These are phyloP conservation scores for Grifola frondosa DNA, from an alignment of 1,284 basidiomycete genomes.

Conservation along the genomic window DNA sequence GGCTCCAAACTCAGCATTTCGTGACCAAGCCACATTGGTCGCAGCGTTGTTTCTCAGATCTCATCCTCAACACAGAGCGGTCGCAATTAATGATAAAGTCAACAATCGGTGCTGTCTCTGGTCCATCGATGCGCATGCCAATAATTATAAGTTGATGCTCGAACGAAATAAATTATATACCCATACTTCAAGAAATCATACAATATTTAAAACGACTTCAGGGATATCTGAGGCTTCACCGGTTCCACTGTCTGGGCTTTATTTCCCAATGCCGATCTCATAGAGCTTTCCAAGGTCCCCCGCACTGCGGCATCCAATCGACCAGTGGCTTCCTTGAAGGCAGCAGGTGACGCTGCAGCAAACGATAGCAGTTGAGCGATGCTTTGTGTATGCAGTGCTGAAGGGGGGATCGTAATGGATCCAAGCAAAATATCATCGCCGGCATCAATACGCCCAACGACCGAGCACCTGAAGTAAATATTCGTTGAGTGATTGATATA, in stretches of 20 bases:
- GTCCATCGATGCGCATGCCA: too few relatives aligned
- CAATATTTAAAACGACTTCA: constrained; percentile 62
- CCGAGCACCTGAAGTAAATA: constrained; percentile 53
- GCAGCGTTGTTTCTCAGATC: too few relatives aligned
- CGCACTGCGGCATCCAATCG: constrained; percentile 62
- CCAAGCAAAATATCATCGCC: constrained; percentile 74
- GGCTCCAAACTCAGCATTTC: too few relatives aligned
- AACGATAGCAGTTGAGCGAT: constrained; percentile 77
- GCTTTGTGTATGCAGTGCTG: constrained; percentile 59
- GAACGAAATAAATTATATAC: neutral
- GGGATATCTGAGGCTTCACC: constrained; percentile 75
- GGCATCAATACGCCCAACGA: constrained; percentile 80
- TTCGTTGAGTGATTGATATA: constrained; percentile 1
- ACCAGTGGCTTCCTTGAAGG: constrained; percentile 86
- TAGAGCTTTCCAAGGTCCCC: constrained; percentile 73
- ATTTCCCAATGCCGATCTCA: constrained; percentile 70
- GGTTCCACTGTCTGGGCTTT: constrained; percentile 34
- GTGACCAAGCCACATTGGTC: too few relatives aligned
- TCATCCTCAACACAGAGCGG: too few relatives aligned
- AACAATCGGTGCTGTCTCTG: too few relatives aligned
- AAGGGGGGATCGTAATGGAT: constrained; percentile 47
- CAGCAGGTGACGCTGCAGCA: constrained; percentile 70
- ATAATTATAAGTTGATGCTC: too few relatives aligned
- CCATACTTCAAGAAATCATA: constrained; percentile 6
- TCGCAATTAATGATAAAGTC: too few relatives aligned